Percentiles rank a stretch among this genome's conserved stretches.
These are phyloP conservation scores for Neurospora sp. DNA, from an alignment of 2,329 filamentous ascomycete species.

Conservation along the genomic window DNA sequence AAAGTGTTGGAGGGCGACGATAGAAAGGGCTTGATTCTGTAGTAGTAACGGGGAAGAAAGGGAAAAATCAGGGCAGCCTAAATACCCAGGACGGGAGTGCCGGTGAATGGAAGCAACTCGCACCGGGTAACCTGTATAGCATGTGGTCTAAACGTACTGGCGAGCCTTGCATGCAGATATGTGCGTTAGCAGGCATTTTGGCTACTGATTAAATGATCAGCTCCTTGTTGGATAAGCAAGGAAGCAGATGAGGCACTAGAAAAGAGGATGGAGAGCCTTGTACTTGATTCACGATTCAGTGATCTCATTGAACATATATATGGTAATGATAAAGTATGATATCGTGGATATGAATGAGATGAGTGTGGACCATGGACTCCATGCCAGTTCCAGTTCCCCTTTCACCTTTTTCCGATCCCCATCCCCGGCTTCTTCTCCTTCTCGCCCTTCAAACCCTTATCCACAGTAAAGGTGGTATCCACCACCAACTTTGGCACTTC, in stretches of 20 bases:
- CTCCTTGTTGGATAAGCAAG: background rate
- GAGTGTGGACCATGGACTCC: background rate
- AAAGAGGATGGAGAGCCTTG: background rate
- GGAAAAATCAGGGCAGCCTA: too few species aligned
- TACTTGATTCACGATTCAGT: background rate
- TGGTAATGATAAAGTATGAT: background rate
- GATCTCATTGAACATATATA: background rate
- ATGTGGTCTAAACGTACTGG: too few species aligned
- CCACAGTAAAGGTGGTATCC: background rate
- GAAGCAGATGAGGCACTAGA: background rate
- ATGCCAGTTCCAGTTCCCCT: background rate
- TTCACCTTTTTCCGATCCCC: background rate
- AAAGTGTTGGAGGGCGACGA: background rate
- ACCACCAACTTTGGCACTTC: background rate
- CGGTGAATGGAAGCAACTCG: too few species aligned
- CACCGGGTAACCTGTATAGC: too few species aligned
- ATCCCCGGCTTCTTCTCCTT: constrained; percentile 1
- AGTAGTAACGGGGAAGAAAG: too few species aligned
- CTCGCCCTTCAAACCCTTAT: background rate
- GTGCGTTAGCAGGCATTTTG: background rate
- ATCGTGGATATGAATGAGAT: background rate
- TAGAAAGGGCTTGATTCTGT: too few species aligned
- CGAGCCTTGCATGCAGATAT: background rate
- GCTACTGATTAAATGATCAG: background rate
- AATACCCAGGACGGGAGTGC: too few species aligned